Percentiles rank a stretch among this genome's conserved stretches.
Evolutionary conservation across 306 rosid genomes (phyloP).

Genomic region (Dryas drummondii): DNA sequence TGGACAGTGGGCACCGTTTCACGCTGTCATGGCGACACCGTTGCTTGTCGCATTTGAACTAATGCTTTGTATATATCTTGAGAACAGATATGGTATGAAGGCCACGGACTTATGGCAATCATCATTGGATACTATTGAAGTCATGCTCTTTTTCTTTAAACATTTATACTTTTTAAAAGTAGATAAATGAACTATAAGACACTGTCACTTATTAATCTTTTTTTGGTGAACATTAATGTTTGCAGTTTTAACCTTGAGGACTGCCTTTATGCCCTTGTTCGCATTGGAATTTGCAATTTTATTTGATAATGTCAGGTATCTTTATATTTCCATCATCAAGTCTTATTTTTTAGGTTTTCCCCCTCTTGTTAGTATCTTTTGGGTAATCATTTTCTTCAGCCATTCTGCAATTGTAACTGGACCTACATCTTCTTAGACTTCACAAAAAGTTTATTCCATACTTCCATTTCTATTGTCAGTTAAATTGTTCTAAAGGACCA

Average conservation of each 20-base stretch:
- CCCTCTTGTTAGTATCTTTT: neutral
- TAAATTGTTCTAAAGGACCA: neutral
- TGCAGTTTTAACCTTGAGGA: constrained; percentile 81
- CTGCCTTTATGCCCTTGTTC: constrained; percentile 78
- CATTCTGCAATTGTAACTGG: constrained; percentile 18
- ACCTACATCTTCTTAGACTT: constrained; percentile 1
- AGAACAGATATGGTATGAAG: constrained; percentile 54
- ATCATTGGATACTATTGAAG: constrained; percentile 13
- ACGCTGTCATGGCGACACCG: constrained; percentile 73
- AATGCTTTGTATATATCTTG: constrained; percentile 79
- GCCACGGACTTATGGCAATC: constrained; percentile 22
- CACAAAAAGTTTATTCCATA: neutral
- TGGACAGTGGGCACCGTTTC: constrained; percentile 98
- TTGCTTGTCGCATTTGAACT: constrained; percentile 91
- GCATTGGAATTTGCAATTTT: constrained; percentile 67
- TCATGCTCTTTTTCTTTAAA: constrained; percentile 6
- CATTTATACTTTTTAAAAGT: constrained; percentile 1
- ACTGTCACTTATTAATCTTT: constrained; percentile 1
- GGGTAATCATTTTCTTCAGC: constrained; percentile 6
- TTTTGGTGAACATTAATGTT: constrained; percentile 24
- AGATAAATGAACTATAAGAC: neutral
- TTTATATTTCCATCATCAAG: constrained; percentile 1
- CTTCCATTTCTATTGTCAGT: neutral
- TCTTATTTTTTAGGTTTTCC: neutral
- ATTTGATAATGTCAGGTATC: constrained; percentile 86